Evolutionary conservation across 2,329 filamentous ascomycete genomes (phyloP), one percentile per base, ranked within the genome.

Genomic region (Sporothrix schenckii): DNA sequence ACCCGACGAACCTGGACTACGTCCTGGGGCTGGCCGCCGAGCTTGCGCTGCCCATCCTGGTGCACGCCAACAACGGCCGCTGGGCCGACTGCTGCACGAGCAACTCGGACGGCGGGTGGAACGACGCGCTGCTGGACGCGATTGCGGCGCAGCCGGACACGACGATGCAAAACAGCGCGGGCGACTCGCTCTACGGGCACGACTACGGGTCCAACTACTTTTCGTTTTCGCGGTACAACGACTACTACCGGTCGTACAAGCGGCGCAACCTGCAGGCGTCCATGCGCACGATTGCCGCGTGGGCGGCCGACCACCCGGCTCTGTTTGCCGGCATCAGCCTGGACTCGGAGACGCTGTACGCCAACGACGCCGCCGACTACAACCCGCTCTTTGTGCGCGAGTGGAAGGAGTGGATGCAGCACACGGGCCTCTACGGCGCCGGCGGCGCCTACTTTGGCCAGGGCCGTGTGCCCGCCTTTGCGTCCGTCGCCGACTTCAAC

Each of bases 351-450:
- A 63, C 58, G 39, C 58, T 63, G 58, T 63, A 63, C 39, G 58
- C 58, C 39, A 63, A 27, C 58, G 14, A 63, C 58, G 58, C 58
- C 39, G 58, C 58, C n/a, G 58, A 63, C 58, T 63, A 47, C 58
- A 63, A 63, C 58, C 58, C 58, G 39, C 58, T 63, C n/a, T 6
- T 63, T 6, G 19, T 63, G 7, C 58, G n/a, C 39, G 58, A 63
- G 58, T 63, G 58, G 58, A 63, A 63, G 58, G 58, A 63, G 58
- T 63, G 58, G 58, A 63, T 63, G 58, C 58, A 63, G 58, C 24
- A 63, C 39, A 47, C 58, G 39, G 58, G 58, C 39, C 39, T 47
- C n/a, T 63, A 63, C 58, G 58, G 58, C 39, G 41, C 39, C 4
- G 58, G 58, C 19, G 58, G 39, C 3, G 58, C 39, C 21, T 63